A percentile compares a stretch with the other conserved stretches of the same genome.
Evolutionary conservation across 768 basidiomycete species (phyloP).

Genomic region (Paxillus ammoniavirescens): DNA sequence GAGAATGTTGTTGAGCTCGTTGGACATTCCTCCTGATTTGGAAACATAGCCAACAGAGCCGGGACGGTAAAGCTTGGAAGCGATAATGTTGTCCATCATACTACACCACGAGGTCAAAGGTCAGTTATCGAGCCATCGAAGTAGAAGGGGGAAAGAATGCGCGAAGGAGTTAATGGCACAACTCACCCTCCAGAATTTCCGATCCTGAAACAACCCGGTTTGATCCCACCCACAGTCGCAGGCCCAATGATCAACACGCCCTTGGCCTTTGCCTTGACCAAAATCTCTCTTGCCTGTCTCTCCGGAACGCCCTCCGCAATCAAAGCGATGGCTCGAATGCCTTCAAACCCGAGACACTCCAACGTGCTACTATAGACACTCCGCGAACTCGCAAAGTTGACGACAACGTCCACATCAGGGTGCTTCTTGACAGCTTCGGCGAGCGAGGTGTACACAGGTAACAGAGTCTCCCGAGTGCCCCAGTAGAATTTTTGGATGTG

Average conservation of each 20-base stretch:
- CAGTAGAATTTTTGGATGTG: constrained; percentile 99
- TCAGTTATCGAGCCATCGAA: constrained; percentile 6
- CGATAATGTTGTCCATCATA: constrained; percentile 99
- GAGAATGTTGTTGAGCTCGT: constrained; percentile 99
- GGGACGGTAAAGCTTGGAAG: constrained; percentile 96
- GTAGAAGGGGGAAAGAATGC: not conserved
- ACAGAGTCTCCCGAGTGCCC: constrained; percentile 98
- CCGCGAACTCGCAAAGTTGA: constrained; percentile 95
- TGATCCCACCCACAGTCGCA: constrained; percentile 98
- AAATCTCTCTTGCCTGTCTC: constrained; percentile 93
- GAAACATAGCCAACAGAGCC: constrained; percentile 99
- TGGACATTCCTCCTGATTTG: constrained; percentile 99
- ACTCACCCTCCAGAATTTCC: constrained; percentile 96
- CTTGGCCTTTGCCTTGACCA: constrained; percentile 83
- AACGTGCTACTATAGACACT: constrained; percentile 94
- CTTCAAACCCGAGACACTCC: constrained; percentile 70
- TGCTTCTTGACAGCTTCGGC: constrained; percentile 93
- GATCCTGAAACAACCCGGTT: constrained; percentile 99
- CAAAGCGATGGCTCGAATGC: constrained; percentile 65
- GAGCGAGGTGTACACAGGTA: constrained; percentile 94
- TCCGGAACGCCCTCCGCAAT: constrained; percentile 99
- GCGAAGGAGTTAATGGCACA: not conserved
- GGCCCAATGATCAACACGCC: constrained; percentile 93
- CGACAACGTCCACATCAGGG: constrained; percentile 93
- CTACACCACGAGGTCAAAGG: constrained; percentile 32